Evolutionary conservation across 371 early-diverging fungal species (phyloP).

Genomic region (Mucor velutinosus): DNA sequence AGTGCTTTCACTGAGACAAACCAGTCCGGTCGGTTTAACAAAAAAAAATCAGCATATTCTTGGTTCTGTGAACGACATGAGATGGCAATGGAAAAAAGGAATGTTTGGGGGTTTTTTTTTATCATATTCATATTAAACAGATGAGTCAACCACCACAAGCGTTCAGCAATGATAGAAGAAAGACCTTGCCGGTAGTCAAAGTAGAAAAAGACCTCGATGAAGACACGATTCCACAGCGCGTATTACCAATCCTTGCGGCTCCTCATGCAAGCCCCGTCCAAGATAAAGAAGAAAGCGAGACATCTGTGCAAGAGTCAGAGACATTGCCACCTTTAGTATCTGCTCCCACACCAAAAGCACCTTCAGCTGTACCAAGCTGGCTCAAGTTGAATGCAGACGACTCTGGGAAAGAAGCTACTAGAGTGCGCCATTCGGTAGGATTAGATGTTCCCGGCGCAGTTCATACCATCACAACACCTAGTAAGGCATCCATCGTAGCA

Average conservation of each 20-base stretch:
- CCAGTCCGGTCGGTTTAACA: background rate
- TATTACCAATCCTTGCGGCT: slow-evolving; percentile 19
- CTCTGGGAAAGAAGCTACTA: background rate
- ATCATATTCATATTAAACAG: background rate
- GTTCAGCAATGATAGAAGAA: slow-evolving; percentile 11
- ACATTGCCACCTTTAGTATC: background rate
- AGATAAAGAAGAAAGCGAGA: slow-evolving; percentile 6
- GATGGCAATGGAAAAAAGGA: background rate
- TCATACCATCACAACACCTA: slow-evolving; percentile 32
- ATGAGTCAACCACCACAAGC: background rate
- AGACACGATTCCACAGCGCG: slow-evolving; percentile 20
- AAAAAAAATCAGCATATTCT: slow-evolving; percentile 4
- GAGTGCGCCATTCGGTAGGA: slow-evolving; percentile 27
- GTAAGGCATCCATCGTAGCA: slow-evolving; percentile 1
- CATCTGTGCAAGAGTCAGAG: background rate
- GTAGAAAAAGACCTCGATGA: slow-evolving; percentile 20
- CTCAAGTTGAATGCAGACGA: slow-evolving; percentile 12
- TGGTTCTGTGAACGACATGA: background rate
- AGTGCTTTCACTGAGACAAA: background rate
- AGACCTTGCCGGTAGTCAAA: slow-evolving; percentile 28
- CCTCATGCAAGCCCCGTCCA: slow-evolving; percentile 4
- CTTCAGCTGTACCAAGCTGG: slow-evolving; percentile 20
- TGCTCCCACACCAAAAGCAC: background rate
- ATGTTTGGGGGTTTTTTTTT: background rate
- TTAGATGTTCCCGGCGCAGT: slow-evolving; percentile 42